Conservation (phyloP, 345 rosid genomes). For the Salix suchowensis region DNA sequence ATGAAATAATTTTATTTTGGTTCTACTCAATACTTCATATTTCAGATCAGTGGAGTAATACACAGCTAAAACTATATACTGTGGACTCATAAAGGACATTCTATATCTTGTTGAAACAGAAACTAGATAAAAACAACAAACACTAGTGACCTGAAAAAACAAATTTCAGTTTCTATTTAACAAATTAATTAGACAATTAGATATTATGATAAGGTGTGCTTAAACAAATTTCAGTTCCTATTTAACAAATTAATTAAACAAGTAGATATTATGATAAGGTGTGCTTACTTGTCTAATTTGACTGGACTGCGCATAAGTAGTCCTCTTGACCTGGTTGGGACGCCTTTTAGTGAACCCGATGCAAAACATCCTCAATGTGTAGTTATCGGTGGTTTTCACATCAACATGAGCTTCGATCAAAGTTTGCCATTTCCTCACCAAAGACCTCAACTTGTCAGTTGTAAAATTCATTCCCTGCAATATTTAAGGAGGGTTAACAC, state of each 20-base stretch:
- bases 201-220: neutral
- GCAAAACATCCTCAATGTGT: conserved; percentile 83
- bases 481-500: neutral
- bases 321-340: conserved; percentile 88
- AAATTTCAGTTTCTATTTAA: neutral
- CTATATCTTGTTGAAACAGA: neutral
- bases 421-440: conserved; percentile 94
- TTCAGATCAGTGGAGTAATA: neutral
- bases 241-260: neutral
- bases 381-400: conserved; percentile 89
- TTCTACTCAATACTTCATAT: neutral
- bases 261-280: neutral
- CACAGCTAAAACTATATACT: neutral
- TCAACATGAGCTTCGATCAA: conserved; percentile 92
- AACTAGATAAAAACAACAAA: neutral
- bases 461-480: conserved; percentile 91
- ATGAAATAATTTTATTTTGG: neutral
- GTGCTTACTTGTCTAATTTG: conserved; percentile 68
- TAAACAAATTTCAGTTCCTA: neutral
- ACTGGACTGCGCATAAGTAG: conserved; percentile 93
- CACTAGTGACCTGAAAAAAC: neutral
- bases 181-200: neutral
- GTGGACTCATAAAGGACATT: neutral
- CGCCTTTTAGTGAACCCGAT: conserved; percentile 93
- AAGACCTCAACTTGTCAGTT: conserved; percentile 86